phyloP scores from a whole-genome alignment of 371 early-diverging fungal genomes.

The Mucor mucedo region DNA sequence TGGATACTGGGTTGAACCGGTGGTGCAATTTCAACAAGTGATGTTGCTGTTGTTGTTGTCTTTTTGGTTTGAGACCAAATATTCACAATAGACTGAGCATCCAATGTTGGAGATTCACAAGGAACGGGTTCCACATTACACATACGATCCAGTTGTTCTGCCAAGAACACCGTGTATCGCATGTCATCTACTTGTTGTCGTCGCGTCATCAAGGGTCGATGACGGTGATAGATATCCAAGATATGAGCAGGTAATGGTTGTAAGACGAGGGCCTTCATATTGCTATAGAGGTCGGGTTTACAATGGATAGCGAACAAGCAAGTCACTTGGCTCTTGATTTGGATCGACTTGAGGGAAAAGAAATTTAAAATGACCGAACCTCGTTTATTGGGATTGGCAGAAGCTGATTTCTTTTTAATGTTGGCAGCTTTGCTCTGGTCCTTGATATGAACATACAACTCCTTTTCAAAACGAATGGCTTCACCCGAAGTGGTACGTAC shows the following conservation, averaged over 20 bases:
- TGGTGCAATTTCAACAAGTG: neutral
- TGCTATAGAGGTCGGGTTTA: conserved; percentile 53
- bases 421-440: conserved; percentile 42
- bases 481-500: conserved; percentile 28
- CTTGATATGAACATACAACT: conserved; percentile 59
- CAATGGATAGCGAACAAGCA: conserved; percentile 42
- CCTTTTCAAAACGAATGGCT: conserved; percentile 54
- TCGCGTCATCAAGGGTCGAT: conserved; percentile 4
- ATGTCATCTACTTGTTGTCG: conserved; percentile 14
- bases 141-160: conserved; percentile 25
- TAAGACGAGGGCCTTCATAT: conserved; percentile 44
- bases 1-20: conserved; percentile 6
- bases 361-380: conserved; percentile 33
- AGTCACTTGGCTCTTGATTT: conserved; percentile 37
- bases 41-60: no score
- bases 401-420: conserved; percentile 37
- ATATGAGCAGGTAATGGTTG: conserved; percentile 18
- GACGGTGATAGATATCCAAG: conserved; percentile 1
- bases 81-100: conserved; percentile 42
- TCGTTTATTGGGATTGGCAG: conserved; percentile 36
- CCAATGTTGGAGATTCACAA: neutral
- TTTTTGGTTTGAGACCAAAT: conserved; percentile 32
- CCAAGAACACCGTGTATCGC: conserved; percentile 17
- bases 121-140: neutral
- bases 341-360: conserved; percentile 20